These are phyloP conservation scores for Hypoxylon fragiforme DNA, from an alignment of 495 filamentous ascomycete species.

Conservation along the genomic window DNA sequence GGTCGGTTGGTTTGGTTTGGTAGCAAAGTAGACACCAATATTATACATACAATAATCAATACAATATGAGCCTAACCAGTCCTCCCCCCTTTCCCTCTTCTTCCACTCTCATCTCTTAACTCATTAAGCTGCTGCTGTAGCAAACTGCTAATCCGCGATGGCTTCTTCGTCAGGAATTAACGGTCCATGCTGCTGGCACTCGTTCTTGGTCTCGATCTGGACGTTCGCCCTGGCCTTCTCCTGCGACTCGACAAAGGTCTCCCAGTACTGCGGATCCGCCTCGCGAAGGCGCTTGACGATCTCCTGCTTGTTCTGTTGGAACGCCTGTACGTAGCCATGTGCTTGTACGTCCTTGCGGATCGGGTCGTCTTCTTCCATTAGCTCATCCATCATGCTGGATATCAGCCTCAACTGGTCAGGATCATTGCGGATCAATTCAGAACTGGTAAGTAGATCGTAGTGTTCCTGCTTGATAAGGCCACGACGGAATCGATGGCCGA, in stretches of 20 bases:
- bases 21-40: no score
- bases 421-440: slow-evolving; percentile 56
- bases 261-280: slow-evolving; percentile 63
- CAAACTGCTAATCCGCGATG: slow-evolving; percentile 30
- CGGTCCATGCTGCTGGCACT: slow-evolving; percentile 13
- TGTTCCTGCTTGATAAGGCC: slow-evolving; percentile 54
- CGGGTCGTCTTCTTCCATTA: slow-evolving; percentile 60
- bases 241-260: slow-evolving; percentile 67
- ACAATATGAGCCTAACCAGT: no score
- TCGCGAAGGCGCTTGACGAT: slow-evolving; percentile 54
- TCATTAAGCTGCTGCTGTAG: background rate
- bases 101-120: background rate
- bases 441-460: slow-evolving; percentile 45
- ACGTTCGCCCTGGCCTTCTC: slow-evolving; percentile 66
- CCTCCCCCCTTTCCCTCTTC: background rate
- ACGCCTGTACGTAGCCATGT: slow-evolving; percentile 59
- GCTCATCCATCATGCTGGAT: slow-evolving; percentile 63
- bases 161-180: slow-evolving; percentile 35
- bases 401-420: slow-evolving; percentile 59
- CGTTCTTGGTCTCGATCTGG: slow-evolving; percentile 30
- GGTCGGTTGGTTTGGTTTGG: no score
- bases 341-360: slow-evolving; percentile 58
- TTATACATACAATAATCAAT: no score
- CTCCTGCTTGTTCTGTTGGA: slow-evolving; percentile 59
- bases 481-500: slow-evolving; percentile 77